Percentiles rank a stretch among this genome's conserved stretches.
phyloP scores from a whole-genome alignment of 225 moss, liverwort and hornwort species.

The Sphagnum contortum region DNA sequence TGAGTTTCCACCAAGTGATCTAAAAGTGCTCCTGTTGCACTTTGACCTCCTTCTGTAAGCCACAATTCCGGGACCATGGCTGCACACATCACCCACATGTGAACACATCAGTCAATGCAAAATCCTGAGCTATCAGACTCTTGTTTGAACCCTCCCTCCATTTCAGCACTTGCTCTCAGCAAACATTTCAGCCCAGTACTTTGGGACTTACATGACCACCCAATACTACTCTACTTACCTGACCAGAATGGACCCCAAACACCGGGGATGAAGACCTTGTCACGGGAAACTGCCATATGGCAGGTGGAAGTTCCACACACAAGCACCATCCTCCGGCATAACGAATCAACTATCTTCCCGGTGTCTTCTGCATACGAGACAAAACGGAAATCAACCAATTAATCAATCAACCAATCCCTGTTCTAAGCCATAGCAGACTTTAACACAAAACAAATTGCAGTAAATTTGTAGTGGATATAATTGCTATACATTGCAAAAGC shows the following conservation, averaged over 20 bases:
- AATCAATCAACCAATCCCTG: too few species aligned
- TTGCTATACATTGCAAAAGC: too few species aligned
- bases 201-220: too few species aligned
- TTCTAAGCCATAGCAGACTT: too few species aligned
- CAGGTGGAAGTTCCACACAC: slow-evolving; percentile 99
- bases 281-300: slow-evolving; percentile 85
- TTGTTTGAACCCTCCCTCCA: too few species aligned
- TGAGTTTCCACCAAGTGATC: slow-evolving; percentile 91
- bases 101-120: too few species aligned
- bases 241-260: slow-evolving; percentile 99
- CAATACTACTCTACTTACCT: slow-evolving; percentile 27
- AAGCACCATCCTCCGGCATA: slow-evolving; percentile 88
- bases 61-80: slow-evolving; percentile 97
- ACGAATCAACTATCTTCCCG: slow-evolving; percentile 36
- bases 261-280: slow-evolving; percentile 89
- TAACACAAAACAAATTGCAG: too few species aligned
- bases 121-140: too few species aligned
- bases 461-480: too few species aligned
- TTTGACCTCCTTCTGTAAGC: slow-evolving; percentile 95
- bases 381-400: too few species aligned
- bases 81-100: slow-evolving; percentile 17
- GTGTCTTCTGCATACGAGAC: slow-evolving; percentile 10
- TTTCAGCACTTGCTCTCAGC: too few species aligned
- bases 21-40: slow-evolving; percentile 91
- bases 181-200: too few species aligned